These are phyloP conservation scores for Mycena galericulata DNA, from an alignment of 768 basidiomycete species.

Conservation along the genomic window DNA sequence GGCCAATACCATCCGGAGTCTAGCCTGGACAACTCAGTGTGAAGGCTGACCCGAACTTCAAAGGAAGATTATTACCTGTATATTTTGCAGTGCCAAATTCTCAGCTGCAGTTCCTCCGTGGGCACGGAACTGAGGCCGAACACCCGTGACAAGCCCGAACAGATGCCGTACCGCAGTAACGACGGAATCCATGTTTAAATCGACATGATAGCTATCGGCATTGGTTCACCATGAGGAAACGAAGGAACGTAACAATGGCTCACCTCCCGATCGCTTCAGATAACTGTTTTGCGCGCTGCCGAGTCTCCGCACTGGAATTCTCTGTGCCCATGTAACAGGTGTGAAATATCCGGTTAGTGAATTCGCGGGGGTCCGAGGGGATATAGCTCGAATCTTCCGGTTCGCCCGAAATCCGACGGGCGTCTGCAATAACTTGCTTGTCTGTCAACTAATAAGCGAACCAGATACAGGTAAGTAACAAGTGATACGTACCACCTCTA, in stretches of 20 bases:
- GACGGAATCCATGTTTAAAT: slow-evolving; percentile 95
- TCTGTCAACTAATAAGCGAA: slow-evolving; percentile 55
- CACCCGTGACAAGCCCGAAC: slow-evolving; percentile 83
- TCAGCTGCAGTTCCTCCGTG: slow-evolving; percentile 91
- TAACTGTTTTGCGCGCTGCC: slow-evolving; percentile 87
- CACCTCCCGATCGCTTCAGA: slow-evolving; percentile 92
- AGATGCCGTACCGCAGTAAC: slow-evolving; percentile 87
- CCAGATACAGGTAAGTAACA: not conserved
- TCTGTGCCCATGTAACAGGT: slow-evolving; percentile 99
- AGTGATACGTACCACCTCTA: slow-evolving; percentile 68
- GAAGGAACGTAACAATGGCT: slow-evolving; percentile 25
- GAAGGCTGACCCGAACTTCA: not conserved
- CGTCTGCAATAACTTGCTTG: slow-evolving; percentile 89
- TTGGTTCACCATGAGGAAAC: not conserved
- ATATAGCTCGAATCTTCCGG: slow-evolving; percentile 83
- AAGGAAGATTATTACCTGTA: slow-evolving; percentile 68
- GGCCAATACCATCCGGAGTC: slow-evolving; percentile 93
- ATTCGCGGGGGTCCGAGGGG: slow-evolving; percentile 90
- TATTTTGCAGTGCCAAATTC: slow-evolving; percentile 97
- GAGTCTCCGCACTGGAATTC: slow-evolving; percentile 91
- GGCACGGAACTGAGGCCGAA: slow-evolving; percentile 74
- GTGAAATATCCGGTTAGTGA: slow-evolving; percentile 90
- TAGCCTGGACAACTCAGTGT: slow-evolving; percentile 63
- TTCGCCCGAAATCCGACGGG: slow-evolving; percentile 89
- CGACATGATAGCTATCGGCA: slow-evolving; percentile 83